Conservation (phyloP, 2,329 filamentous ascomycete genomes). For the Escovopsis sp. region DNA sequence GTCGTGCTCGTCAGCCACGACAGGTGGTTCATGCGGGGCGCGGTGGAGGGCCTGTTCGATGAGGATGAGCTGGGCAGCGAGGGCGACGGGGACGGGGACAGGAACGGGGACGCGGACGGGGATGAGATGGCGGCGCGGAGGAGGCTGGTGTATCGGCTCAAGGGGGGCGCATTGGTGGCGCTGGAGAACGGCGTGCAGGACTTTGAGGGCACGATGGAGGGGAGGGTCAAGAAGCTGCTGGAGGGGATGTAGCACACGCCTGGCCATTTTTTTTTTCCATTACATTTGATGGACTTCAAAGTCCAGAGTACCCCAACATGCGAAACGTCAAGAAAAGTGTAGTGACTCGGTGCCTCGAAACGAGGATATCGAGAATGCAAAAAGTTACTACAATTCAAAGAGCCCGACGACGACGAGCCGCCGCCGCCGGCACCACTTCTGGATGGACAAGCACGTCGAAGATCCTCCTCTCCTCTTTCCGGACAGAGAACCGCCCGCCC, state of each 20-base stretch:
- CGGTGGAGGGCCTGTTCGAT: constrained; percentile 33
- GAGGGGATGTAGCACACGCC: background rate
- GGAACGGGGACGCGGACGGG: constrained; percentile 26
- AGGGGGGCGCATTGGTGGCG: constrained; percentile 37
- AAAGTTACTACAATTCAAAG: too few relatives aligned
- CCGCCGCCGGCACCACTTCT: constrained; percentile 7
- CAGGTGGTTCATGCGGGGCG: constrained; percentile 63
- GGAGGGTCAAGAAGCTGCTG: constrained; percentile 34
- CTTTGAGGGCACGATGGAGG: constrained; percentile 51
- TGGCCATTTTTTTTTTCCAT: too few relatives aligned
- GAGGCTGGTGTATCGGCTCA: constrained; percentile 45
- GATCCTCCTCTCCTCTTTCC: constrained; percentile 27
- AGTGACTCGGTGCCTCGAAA: too few relatives aligned
- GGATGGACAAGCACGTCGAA: constrained; percentile 31
- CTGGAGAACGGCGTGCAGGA: constrained; percentile 47
- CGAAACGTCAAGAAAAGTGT: too few relatives aligned
- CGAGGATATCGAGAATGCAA: too few relatives aligned
- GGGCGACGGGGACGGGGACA: constrained; percentile 18
- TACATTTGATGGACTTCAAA: too few relatives aligned
- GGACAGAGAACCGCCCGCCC: constrained; percentile 57
- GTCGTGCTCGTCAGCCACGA: constrained; percentile 71
- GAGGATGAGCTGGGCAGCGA: constrained; percentile 24
- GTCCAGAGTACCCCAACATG: too few relatives aligned
- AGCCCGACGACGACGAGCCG: too few relatives aligned
- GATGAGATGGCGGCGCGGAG: constrained; percentile 23